A percentile compares a stretch with the other conserved stretches of the same genome.
These are phyloP conservation scores for Verticillium albo-atrum DNA, from an alignment of 2,329 filamentous ascomycete species.

Conservation along the genomic window DNA sequence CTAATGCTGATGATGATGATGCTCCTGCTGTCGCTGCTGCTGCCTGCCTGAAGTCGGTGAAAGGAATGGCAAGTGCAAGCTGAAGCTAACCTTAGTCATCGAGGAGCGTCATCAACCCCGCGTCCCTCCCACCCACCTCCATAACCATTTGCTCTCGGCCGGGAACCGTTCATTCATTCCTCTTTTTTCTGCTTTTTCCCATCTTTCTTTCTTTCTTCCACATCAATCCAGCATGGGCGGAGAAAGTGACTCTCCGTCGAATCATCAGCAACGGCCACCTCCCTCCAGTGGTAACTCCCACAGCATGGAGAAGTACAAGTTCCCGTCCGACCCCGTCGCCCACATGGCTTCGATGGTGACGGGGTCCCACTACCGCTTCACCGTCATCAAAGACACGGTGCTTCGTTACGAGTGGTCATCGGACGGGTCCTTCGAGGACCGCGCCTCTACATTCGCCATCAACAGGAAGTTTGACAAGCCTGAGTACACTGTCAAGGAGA, in stretches of 20 bases:
- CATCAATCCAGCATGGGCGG: background rate
- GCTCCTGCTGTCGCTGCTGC: background rate
- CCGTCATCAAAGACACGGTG: conserved; percentile 46
- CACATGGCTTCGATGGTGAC: conserved; percentile 38
- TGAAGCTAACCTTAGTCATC: background rate
- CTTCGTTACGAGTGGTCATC: conserved; percentile 1
- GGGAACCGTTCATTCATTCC: too few relatives aligned
- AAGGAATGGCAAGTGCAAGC: background rate
- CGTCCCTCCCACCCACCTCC: background rate
- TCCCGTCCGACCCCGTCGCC: conserved; percentile 37
- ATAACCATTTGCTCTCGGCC: background rate
- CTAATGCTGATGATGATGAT: too few relatives aligned
- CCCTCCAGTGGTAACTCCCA: background rate
- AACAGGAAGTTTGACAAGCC: background rate
- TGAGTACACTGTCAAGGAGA: background rate
- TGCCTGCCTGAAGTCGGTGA: background rate
- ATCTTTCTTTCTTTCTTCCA: too few relatives aligned
- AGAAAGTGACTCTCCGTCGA: too few relatives aligned
- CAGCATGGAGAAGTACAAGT: conserved; percentile 27
- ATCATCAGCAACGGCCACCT: background rate
- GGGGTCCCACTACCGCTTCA: conserved; percentile 51
- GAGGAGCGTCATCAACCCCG: background rate
- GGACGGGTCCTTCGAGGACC: conserved; percentile 1
- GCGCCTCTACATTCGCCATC: conserved; percentile 3
- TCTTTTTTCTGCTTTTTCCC: too few relatives aligned